These are phyloP conservation scores for Ophiostoma novo-ulmi DNA, from an alignment of 2,329 filamentous ascomycete genomes.

Conservation along the genomic window DNA sequence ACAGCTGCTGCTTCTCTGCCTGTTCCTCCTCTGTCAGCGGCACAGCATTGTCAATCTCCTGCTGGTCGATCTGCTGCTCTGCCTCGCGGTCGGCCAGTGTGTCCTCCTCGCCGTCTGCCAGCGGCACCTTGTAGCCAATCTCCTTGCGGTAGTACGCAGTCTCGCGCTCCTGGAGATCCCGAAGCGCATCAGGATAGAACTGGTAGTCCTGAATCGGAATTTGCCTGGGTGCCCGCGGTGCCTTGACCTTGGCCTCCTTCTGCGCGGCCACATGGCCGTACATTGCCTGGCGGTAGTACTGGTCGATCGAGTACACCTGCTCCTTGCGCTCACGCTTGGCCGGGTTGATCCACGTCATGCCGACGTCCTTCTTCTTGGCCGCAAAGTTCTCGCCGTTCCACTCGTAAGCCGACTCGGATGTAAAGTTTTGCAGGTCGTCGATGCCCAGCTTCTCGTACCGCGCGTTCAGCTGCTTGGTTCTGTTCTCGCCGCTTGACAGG, in stretches of 20 bases:
- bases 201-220: conserved; percentile 92
- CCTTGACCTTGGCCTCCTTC: conserved; percentile 85
- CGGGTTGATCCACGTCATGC: conserved; percentile 94
- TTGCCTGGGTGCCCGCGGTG: conserved; percentile 92
- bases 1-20: conserved; percentile 76
- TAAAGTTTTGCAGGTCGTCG: conserved; percentile 96
- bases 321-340: conserved; percentile 98
- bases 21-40: conserved; percentile 85
- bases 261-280: conserved; percentile 68
- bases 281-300: conserved; percentile 92
- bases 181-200: conserved; percentile 81
- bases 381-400: conserved; percentile 99
- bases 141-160: conserved; percentile 95
- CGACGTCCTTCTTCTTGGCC: conserved; percentile 79
- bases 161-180: conserved; percentile 90
- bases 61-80: conserved; percentile 79
- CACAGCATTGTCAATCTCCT: conserved; percentile 87
- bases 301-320: conserved; percentile 96
- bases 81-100: conserved; percentile 79
- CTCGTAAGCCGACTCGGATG: conserved; percentile 93
- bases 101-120: conserved; percentile 81
- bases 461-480: conserved; percentile 83
- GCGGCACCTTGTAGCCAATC: conserved; percentile 87
- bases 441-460: conserved; percentile 96
- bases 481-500: conserved; percentile 75